These are phyloP conservation scores for Potentilla sterilis DNA, from an alignment of 306 rosid genomes.

Conservation along the genomic window DNA sequence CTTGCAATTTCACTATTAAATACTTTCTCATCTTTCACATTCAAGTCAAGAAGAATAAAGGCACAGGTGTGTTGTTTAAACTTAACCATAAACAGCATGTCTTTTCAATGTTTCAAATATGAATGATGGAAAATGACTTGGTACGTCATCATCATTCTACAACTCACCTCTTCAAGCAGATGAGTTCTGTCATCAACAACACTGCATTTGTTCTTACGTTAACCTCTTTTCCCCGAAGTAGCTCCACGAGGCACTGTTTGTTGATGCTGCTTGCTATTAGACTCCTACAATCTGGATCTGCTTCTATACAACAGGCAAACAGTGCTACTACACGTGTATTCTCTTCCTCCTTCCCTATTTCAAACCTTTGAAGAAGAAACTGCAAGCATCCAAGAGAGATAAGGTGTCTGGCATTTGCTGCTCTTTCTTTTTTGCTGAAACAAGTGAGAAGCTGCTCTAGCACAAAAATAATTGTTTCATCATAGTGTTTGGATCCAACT, in stretches of 20 bases:
- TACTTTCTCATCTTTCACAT: background rate
- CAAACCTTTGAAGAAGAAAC: constrained; percentile 53
- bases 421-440: constrained; percentile 45
- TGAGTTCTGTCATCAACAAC: constrained; percentile 51
- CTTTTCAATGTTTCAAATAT: background rate
- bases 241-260: constrained; percentile 53
- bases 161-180: constrained; percentile 52
- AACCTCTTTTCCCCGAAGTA: constrained; percentile 55
- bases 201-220: constrained; percentile 45
- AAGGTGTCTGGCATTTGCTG: constrained; percentile 51
- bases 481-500: constrained; percentile 26
- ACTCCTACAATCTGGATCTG: constrained; percentile 49
- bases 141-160: background rate
- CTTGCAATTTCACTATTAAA: background rate
- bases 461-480: constrained; percentile 41
- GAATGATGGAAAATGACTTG: background rate
- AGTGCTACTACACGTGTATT: constrained; percentile 46
- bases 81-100: background rate
- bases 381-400: constrained; percentile 48
- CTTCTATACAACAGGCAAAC: constrained; percentile 47
- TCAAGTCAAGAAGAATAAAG: background rate
- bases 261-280: constrained; percentile 48
- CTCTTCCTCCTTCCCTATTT: constrained; percentile 56
- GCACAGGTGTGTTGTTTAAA: background rate
- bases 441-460: constrained; percentile 51